These are phyloP conservation scores for Arthroderma sp. DNA, from an alignment of 2,329 filamentous ascomycete genomes.

Conservation along the genomic window DNA sequence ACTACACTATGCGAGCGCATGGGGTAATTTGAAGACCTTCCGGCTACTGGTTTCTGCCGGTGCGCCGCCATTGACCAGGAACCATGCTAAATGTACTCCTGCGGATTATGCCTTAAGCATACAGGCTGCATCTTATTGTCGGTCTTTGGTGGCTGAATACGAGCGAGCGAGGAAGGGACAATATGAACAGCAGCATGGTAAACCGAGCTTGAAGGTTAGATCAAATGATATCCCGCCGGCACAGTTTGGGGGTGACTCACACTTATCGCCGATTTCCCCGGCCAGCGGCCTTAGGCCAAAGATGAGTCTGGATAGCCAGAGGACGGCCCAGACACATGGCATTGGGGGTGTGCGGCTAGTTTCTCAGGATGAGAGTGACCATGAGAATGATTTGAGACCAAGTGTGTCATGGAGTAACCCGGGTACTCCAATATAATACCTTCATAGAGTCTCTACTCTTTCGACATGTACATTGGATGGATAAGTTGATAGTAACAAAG, in stretches of 20 bases:
- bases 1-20: slow-evolving; percentile 72
- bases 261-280: slow-evolving; percentile 10
- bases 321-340: background rate
- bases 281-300: slow-evolving; percentile 2
- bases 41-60: slow-evolving; percentile 67
- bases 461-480: too few species aligned
- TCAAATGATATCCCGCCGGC: slow-evolving; percentile 7
- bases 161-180: slow-evolving; percentile 10
- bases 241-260: background rate
- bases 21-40: slow-evolving; percentile 65
- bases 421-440: background rate
- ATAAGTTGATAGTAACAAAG: too few species aligned
- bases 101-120: slow-evolving; percentile 72
- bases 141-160: slow-evolving; percentile 56
- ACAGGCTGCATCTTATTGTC: slow-evolving; percentile 74
- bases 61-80: slow-evolving; percentile 59
- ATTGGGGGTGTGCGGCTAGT: slow-evolving; percentile 9
- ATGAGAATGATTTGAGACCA: slow-evolving; percentile 2
- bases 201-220: slow-evolving; percentile 8
- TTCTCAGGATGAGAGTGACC: slow-evolving; percentile 5
- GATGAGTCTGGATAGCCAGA: slow-evolving; percentile 4
- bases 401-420: slow-evolving; percentile 1
- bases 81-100: slow-evolving; percentile 70
- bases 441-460: background rate
- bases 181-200: slow-evolving; percentile 5